phyloP scores from a whole-genome alignment of 2,329 filamentous ascomycete species.

The Amesomyces nigricolor region DNA sequence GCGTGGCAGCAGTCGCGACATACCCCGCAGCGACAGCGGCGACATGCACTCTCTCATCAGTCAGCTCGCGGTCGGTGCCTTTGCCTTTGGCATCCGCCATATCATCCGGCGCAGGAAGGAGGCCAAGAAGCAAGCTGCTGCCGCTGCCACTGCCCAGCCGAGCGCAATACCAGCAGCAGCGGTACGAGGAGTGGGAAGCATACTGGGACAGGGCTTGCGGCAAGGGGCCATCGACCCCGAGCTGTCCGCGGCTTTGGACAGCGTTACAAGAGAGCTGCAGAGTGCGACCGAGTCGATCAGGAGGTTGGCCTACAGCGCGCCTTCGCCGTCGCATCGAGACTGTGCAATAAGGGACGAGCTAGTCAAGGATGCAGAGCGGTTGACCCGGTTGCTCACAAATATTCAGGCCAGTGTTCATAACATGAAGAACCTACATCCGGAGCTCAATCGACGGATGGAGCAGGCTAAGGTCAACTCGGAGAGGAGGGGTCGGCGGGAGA shows the following conservation, averaged over 20 bases:
- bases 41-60: conserved; percentile 22
- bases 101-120: conserved; percentile 19
- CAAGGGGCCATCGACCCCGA: conserved; percentile 10
- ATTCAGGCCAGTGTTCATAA: conserved; percentile 22
- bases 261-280: conserved; percentile 20
- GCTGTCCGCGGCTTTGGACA: conserved; percentile 21
- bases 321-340: conserved; percentile 13
- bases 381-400: conserved; percentile 16
- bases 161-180: neutral
- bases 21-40: conserved; percentile 12
- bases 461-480: neutral
- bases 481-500: neutral
- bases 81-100: conserved; percentile 22
- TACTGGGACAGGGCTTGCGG: neutral
- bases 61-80: conserved; percentile 23
- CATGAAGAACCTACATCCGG: conserved; percentile 23
- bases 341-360: conserved; percentile 21
- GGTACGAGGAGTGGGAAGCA: neutral
- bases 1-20: conserved; percentile 6
- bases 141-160: neutral
- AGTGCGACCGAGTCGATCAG: conserved; percentile 17
- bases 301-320: conserved; percentile 9
- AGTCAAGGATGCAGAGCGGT: conserved; percentile 17
- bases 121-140: conserved; percentile 7
- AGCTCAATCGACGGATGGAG: neutral